Evolutionary conservation across 1,139 yeast species (phyloP), one percentile per base, ranked within the genome.

Genomic region (Yamadazyma trypodendri): DNA sequence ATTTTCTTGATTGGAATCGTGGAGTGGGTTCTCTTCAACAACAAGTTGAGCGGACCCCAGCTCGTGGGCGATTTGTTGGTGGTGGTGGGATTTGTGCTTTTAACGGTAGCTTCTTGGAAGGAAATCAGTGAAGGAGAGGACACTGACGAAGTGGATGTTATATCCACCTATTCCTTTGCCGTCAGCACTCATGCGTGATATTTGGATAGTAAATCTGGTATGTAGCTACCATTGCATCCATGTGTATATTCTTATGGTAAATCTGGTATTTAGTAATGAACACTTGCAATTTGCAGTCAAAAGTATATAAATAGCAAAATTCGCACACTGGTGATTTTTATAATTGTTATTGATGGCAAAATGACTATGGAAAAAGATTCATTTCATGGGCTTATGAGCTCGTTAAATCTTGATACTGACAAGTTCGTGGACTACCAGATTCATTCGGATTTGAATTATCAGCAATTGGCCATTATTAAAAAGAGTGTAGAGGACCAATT

Each of bases 1-100:
- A 88, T 89, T 15, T 75, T 87, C 48, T 61, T 87, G 42, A 94
- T 88, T 32, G 95, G 96, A 0, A 38, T 85, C 3, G 83, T 81
- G 14, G 96, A 88, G 54, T 85, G 86, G 84, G 44, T 74, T 3
- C 51, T 84, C n/a, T 84, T 84, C 57, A 84, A 81, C 11, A 75
- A 79, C 29, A 59, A 51, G 4, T 63, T 81, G 45, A 68, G 76
- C 21, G 40, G 53, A 10, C 70, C 63, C 36, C 86, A 81, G 45
- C 46, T 79, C 24, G 5, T 72, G 5, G 88, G 88, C 6, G 82
- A 81, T 47, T 41, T 71, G 4, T 60, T 79, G 41, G 81, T 81
- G 13, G 71, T 85, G 35, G 55, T 72, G 21, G 96, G 96, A 0
- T 88, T 88, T 56, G 71, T 65, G 0, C 56, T 86, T 32, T 71